Evolutionary conservation across 2,329 filamentous ascomycete species (phyloP), one percentile per base, ranked within the genome.

Genomic region (Trichophyton verrucosum): DNA sequence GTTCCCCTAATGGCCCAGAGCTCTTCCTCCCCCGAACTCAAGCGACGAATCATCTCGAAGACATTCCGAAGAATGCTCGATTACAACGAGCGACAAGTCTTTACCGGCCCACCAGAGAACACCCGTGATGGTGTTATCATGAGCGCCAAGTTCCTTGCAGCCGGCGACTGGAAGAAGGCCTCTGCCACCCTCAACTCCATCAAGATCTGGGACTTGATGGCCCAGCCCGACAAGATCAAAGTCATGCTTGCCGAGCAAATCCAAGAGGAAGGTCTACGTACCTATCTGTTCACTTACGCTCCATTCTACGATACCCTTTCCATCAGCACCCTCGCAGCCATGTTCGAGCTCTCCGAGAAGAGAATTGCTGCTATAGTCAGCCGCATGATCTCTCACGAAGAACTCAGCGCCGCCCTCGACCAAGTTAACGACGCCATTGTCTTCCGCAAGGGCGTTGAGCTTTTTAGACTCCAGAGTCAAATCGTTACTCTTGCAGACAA

Each of bases 351-450:
- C 24, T 83, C 91, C 61, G 80, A 87, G 68, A 84, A 87, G 78
- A 97, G 97, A 82, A 91, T 96, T 58, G 81, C 88, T n/a, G 91
- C 94, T 40, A 86, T 99, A 61, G 86, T 99, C 71, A 95, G 90
- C 82, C 95, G 95, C 81, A 99, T 99, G 94, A 97, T 99, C 75
- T 95, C 91, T 70, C 94, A 99, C 80, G 94, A 99, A 77, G 94
- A 99, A 77, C 86, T 99, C 57, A 89, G 89, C 8, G 94, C 94
- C 49, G 95, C 94, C 42, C 85, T 99, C 30, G 95, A 99, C 80
- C 94, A 99, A 78, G 92, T 99, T 77, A 96, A 95, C 70, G 86
- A 88, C 67, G 95, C 90, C 58, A 90, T 99, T 76, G 94, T 97
- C 78, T 99, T 99, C 89, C 88, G 94, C 76, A 97, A 99, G 86